phyloP scores from a whole-genome alignment of 1,139 yeast genomes.

The Insectozyma bohioensis region DNA sequence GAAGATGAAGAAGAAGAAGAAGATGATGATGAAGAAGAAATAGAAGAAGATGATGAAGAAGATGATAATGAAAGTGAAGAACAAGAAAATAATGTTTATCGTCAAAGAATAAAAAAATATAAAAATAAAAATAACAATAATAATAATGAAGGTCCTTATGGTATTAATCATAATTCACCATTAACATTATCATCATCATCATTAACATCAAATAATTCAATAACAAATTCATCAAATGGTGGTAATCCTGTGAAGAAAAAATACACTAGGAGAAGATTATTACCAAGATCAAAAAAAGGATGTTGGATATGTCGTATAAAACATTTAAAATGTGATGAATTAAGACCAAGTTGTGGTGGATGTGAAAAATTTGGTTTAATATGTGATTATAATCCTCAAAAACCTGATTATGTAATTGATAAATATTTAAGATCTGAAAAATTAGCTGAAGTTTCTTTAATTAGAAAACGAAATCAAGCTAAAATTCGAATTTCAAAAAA shows the following conservation, averaged over 20 bases:
- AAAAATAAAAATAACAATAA: no score
- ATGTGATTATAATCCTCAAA: constrained; percentile 44
- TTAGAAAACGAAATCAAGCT: constrained; percentile 30
- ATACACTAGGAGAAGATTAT: constrained; percentile 41
- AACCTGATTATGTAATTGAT: constrained; percentile 44
- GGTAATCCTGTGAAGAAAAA: constrained; percentile 32
- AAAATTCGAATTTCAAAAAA: constrained; percentile 6
- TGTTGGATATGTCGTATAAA: constrained; percentile 54
- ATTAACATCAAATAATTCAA: constrained; percentile 11
- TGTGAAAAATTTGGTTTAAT: constrained; percentile 43
- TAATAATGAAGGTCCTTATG: no score
- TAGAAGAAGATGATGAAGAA: not conserved
- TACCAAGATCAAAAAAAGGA: constrained; percentile 46
- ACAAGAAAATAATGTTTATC: no score
- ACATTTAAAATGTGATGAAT: constrained; percentile 49
- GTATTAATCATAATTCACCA: constrained; percentile 15
- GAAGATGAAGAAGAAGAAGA: not conserved
- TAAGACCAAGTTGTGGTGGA: constrained; percentile 37
- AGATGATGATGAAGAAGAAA: constrained; percentile 2
- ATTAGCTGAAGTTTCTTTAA: constrained; percentile 31
- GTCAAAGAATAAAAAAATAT: not conserved
- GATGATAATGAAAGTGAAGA: not conserved
- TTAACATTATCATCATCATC: constrained; percentile 13
- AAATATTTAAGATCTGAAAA: constrained; percentile 36
- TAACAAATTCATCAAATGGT: constrained; percentile 3